phyloP scores from a whole-genome alignment of 1,284 basidiomycete genomes.

The Ceratobasidium sp. region DNA sequence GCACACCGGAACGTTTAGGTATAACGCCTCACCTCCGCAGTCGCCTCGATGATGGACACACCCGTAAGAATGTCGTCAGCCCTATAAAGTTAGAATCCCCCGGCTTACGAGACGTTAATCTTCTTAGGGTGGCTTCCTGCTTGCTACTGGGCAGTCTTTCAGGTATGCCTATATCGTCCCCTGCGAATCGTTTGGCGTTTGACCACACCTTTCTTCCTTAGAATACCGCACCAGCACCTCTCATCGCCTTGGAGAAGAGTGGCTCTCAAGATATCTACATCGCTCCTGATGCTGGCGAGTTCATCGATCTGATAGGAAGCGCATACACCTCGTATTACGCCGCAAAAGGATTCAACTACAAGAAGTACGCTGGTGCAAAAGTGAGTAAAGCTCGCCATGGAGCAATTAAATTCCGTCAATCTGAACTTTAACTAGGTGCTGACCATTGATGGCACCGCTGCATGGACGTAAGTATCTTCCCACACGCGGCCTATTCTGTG shows the following conservation, averaged over 20 bases:
- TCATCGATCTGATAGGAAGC: conserved; percentile 63
- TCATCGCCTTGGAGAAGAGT: conserved; percentile 67
- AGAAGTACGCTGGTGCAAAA: conserved; percentile 45
- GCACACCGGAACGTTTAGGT: not conserved
- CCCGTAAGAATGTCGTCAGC: conserved; percentile 67
- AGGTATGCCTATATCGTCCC: conserved; percentile 51
- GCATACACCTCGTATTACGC: conserved; percentile 65
- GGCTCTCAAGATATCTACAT: conserved; percentile 69
- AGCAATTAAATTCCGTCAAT: not conserved
- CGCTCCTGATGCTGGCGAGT: conserved; percentile 68
- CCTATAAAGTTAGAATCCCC: not conserved
- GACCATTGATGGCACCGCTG: conserved; percentile 23
- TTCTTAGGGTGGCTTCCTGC: conserved; percentile 67
- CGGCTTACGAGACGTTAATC: not conserved
- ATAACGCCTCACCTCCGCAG: not conserved
- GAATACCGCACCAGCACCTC: conserved; percentile 70
- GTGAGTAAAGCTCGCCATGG: not conserved
- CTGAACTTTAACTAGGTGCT: conserved; percentile 1
- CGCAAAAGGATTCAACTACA: conserved; percentile 44
- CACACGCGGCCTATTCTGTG: not conserved
- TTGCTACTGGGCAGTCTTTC: conserved; percentile 68
- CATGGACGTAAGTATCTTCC: conserved; percentile 21
- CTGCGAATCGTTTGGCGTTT: not conserved
- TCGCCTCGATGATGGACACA: conserved; percentile 74
- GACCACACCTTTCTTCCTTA: not conserved